Evolutionary conservation across 2,329 filamentous ascomycete genomes (phyloP).

Genomic region (Talaromyces sp.): DNA sequence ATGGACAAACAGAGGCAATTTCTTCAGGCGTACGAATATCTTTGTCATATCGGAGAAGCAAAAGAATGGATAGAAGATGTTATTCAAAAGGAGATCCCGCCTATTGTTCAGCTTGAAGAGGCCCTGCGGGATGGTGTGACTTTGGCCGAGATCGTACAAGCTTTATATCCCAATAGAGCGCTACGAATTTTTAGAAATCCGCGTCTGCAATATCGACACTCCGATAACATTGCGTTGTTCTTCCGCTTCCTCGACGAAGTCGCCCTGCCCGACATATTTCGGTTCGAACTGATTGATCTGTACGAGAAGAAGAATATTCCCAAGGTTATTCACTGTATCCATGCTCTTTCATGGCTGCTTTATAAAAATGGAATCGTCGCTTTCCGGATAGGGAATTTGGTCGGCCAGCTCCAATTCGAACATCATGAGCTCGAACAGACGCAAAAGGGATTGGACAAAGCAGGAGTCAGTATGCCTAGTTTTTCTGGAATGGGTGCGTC

Average conservation of each 20-base stretch:
- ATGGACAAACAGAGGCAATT: slow-evolving; percentile 99
- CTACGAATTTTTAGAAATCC: slow-evolving; percentile 81
- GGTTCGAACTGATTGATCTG: slow-evolving; percentile 93
- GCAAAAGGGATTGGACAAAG: slow-evolving; percentile 93
- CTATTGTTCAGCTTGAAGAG: slow-evolving; percentile 91
- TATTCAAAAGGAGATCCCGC: slow-evolving; percentile 77
- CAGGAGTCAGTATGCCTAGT: slow-evolving; percentile 92
- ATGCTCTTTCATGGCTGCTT: slow-evolving; percentile 94
- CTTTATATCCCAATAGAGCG: slow-evolving; percentile 72
- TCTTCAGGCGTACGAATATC: slow-evolving; percentile 93
- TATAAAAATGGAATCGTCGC: slow-evolving; percentile 92
- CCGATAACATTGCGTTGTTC: slow-evolving; percentile 96
- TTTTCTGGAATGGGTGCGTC: slow-evolving; percentile 97
- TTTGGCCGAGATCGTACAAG: slow-evolving; percentile 87
- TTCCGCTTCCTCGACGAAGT: slow-evolving; percentile 91
- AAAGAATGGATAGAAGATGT: slow-evolving; percentile 99
- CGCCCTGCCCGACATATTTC: slow-evolving; percentile 88
- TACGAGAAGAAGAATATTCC: slow-evolving; percentile 99
- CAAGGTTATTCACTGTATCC: slow-evolving; percentile 98
- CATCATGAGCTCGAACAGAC: slow-evolving; percentile 96
- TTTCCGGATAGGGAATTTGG: slow-evolving; percentile 93
- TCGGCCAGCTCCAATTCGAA: slow-evolving; percentile 94
- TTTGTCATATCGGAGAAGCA: slow-evolving; percentile 97
- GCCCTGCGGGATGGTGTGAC: slow-evolving; percentile 89
- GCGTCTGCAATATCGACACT: slow-evolving; percentile 88